Conservation (phyloP, 2,329 filamentous ascomycete genomes). For the Spiromastix sp. region DNA sequence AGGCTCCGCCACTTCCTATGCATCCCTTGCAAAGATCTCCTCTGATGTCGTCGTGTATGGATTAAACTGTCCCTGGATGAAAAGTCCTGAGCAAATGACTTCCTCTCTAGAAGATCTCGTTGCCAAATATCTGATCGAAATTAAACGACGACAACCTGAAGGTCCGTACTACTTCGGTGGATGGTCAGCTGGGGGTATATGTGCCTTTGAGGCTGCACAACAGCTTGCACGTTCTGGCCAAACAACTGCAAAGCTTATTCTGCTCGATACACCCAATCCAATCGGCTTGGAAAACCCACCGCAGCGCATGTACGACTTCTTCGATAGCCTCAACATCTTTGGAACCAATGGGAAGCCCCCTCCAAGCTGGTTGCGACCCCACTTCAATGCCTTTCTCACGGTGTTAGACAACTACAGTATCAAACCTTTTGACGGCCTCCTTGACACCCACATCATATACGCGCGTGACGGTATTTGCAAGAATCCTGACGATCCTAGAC, state of each 20-base stretch:
- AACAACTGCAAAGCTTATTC: slow-evolving; percentile 39
- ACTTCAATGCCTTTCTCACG: slow-evolving; percentile 42
- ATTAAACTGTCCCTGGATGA: slow-evolving; percentile 63
- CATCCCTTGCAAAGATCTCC: slow-evolving; percentile 28
- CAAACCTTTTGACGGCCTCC: slow-evolving; percentile 13
- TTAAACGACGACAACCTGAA: slow-evolving; percentile 57
- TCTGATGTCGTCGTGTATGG: slow-evolving; percentile 40
- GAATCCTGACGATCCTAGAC: slow-evolving; percentile 4
- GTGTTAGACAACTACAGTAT: slow-evolving; percentile 36
- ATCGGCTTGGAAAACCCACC: slow-evolving; percentile 59
- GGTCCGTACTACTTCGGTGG: slow-evolving; percentile 49
- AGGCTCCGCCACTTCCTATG: slow-evolving; percentile 37
- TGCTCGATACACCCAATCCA: slow-evolving; percentile 45
- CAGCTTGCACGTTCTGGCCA: slow-evolving; percentile 40
- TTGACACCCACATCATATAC: not conserved
- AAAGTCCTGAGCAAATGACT: slow-evolving; percentile 53
- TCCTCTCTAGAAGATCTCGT: slow-evolving; percentile 58
- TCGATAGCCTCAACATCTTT: slow-evolving; percentile 38
- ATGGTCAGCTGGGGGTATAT: slow-evolving; percentile 47
- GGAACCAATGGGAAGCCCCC: slow-evolving; percentile 33
- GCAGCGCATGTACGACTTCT: slow-evolving; percentile 39
- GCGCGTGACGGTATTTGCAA: slow-evolving; percentile 8
- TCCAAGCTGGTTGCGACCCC: slow-evolving; percentile 41
- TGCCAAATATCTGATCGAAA: slow-evolving; percentile 56
- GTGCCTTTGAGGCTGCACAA: slow-evolving; percentile 42